Evolutionary conservation across 1,284 basidiomycete species (phyloP).

Genomic region (Boletellus dicymbophilus): DNA sequence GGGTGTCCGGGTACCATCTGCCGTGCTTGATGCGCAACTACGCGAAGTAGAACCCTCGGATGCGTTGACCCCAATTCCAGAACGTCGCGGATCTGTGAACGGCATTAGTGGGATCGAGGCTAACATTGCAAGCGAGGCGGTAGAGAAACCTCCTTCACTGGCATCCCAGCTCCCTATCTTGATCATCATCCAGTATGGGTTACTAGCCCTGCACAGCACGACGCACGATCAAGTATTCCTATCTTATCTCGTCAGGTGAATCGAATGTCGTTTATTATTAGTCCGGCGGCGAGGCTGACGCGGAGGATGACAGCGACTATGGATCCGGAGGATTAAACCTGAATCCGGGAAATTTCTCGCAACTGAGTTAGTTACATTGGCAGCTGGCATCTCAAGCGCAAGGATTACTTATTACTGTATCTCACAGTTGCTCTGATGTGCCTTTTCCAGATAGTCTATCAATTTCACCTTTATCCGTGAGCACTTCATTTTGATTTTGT

Average conservation of each 20-base stretch:
- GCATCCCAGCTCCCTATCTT: slow-evolving; percentile 65
- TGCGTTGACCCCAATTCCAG: slow-evolving; percentile 52
- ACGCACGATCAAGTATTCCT: slow-evolving; percentile 86
- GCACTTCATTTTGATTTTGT: slow-evolving; percentile 32
- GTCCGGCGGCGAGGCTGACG: background rate
- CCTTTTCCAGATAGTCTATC: slow-evolving; percentile 79
- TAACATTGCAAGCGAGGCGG: slow-evolving; percentile 7
- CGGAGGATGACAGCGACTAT: slow-evolving; percentile 53
- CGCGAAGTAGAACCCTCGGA: slow-evolving; percentile 44
- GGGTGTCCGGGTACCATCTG: slow-evolving; percentile 72
- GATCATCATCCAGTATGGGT: slow-evolving; percentile 79
- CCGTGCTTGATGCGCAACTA: slow-evolving; percentile 66
- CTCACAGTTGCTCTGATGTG: slow-evolving; percentile 76
- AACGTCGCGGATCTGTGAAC: slow-evolving; percentile 29
- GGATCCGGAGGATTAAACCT: slow-evolving; percentile 72
- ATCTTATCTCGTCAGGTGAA: slow-evolving; percentile 81
- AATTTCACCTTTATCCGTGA: slow-evolving; percentile 85
- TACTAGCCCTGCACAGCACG: slow-evolving; percentile 78
- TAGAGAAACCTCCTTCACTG: slow-evolving; percentile 55
- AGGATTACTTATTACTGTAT: background rate
- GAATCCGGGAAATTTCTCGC: slow-evolving; percentile 80
- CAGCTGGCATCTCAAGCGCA: background rate
- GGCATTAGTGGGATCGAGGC: slow-evolving; percentile 6
- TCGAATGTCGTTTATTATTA: slow-evolving; percentile 10
- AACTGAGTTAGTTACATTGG: slow-evolving; percentile 63